Evolutionary conservation across 805 yeast species (phyloP).

Genomic region (Hanseniaspora vineae): DNA sequence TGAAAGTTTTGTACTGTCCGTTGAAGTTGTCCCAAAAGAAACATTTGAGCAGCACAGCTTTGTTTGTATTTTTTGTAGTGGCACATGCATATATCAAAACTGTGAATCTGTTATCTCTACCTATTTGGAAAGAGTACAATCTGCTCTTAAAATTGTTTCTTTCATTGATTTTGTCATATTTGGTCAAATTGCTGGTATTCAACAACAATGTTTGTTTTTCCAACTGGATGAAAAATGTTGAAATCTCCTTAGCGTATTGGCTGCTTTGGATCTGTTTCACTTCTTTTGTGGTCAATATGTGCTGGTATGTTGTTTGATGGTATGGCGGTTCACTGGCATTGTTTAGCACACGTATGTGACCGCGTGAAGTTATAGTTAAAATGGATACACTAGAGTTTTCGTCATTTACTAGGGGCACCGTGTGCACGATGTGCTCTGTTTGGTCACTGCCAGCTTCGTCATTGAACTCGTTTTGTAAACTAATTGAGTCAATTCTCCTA

Average conservation of each 20-base stretch:
- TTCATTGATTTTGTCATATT: constrained; percentile 22
- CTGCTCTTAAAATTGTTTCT: constrained; percentile 15
- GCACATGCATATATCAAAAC: background rate
- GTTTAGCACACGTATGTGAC: background rate
- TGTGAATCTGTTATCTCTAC: too few species aligned
- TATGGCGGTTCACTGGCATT: background rate
- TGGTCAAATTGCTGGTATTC: constrained; percentile 19
- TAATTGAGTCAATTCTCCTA: constrained; percentile 2
- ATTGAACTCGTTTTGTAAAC: constrained; percentile 1
- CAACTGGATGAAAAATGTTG: constrained; percentile 19
- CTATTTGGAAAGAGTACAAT: background rate
- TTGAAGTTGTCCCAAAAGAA: constrained; percentile 4
- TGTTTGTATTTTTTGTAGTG: background rate
- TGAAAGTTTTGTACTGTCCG: constrained; percentile 13
- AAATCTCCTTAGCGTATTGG: constrained; percentile 6
- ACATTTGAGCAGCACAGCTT: constrained; percentile 15
- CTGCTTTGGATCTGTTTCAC: background rate
- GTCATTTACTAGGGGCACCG: background rate
- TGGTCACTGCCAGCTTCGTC: background rate
- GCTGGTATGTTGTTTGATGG: background rate
- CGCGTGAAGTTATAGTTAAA: background rate
- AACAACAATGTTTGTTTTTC: constrained; percentile 14
- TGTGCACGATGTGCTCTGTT: background rate
- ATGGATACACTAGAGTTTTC: background rate
- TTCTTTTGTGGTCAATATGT: background rate